Evolutionary conservation across 78 protist species (phyloP), one percentile per base, ranked within the genome.

Genomic region (Polysphondylium violaceum): DNA sequence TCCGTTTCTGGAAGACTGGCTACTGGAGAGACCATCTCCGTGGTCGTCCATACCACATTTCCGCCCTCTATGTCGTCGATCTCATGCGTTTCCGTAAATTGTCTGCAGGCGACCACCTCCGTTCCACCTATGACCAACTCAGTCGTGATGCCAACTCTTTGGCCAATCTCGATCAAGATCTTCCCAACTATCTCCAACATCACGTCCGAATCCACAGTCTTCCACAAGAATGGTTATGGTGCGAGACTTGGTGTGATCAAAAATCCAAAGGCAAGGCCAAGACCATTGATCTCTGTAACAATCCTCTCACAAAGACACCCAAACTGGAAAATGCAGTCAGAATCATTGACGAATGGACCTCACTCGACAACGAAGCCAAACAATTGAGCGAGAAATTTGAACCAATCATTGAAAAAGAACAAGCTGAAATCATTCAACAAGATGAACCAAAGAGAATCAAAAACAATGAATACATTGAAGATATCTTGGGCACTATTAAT

Each of bases 171-270:
- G 98, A 94, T 59, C 99, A 98, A 93, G 99, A 99, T 77, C 93
- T 99, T 31, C 99, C 99, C 51, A 99, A 99, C 94, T 96, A 96
- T 74, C 88, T 98, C 59, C 99, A 98, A 65, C 96, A 96, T 50
- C 21, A 51, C 6, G 88, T 99, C 2, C 95, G 97, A 33, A 98
- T 99, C 33, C 56, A 31, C 86, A 95, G 98, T 29, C 88, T 99
- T 11, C 99, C 99, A 29, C 98, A 96, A 73, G 98, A 98, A 51
- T 98, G 99, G 99, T 93, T 98, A 35, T 98, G 98, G 98, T 98
- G 99, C 65, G 99, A 99, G 75, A 96, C 99, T 11, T 99, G 99
- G 99, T 98, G 99, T 93, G 36, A 81, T 33, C 90, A 96, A 43
- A 72, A 16, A n/a, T 31, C 87, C 47, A 95, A 94, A 67, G 25